A percentile compares a stretch with the other conserved stretches of the same genome.
Evolutionary conservation across 805 yeast species (phyloP).

Genomic region (Schizosaccharomyces cryophilus): DNA sequence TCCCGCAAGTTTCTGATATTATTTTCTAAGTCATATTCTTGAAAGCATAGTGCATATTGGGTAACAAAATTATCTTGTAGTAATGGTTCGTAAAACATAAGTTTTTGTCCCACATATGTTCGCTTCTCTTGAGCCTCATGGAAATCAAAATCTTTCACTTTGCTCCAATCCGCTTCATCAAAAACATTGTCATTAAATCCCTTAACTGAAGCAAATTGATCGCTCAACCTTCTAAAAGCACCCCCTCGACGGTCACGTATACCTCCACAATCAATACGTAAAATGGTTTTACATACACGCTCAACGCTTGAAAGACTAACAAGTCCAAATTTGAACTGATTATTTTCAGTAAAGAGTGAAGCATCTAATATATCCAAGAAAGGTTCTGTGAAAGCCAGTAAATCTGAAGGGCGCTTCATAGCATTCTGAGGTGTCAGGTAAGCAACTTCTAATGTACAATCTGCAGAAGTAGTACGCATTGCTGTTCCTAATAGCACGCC

Average conservation of each 20-base stretch:
- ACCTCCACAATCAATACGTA: not conserved
- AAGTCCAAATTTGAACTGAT: not conserved
- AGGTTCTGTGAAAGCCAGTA: not conserved
- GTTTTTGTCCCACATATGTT: constrained; percentile 10
- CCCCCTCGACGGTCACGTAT: not conserved
- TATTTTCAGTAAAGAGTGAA: not conserved
- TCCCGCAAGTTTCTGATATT: not conserved
- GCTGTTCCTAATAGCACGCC: not conserved
- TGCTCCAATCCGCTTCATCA: constrained; percentile 21
- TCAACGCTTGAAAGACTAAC: not conserved
- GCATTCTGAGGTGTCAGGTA: not conserved
- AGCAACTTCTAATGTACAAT: not conserved
- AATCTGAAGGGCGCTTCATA: not conserved
- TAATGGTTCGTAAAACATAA: constrained; percentile 4
- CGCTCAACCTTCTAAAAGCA: not conserved
- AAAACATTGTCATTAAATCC: constrained; percentile 11
- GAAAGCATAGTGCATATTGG: constrained; percentile 3
- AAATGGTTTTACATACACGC: not conserved
- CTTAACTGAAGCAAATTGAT: constrained; percentile 3
- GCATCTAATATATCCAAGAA: not conserved
- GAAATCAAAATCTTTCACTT: constrained; percentile 16
- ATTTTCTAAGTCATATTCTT: not conserved
- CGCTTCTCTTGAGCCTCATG: constrained; percentile 20
- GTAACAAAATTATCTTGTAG: constrained; percentile 14
- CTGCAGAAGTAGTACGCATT: not conserved